These are phyloP conservation scores for Yamadazyma sp. DNA, from an alignment of 1,139 yeast species.

Conservation along the genomic window DNA sequence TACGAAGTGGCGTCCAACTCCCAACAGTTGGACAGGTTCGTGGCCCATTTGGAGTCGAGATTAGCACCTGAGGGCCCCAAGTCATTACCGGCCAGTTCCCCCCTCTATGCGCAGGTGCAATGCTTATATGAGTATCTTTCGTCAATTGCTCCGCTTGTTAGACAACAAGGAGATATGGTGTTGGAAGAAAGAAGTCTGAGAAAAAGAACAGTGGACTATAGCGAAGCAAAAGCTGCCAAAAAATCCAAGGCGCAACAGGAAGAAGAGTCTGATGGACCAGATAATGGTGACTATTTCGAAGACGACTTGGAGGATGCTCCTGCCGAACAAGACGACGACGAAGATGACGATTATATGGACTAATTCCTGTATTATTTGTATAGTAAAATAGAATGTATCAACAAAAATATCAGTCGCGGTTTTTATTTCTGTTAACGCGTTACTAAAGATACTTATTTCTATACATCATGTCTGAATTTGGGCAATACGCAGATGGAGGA, in stretches of 20 bases:
- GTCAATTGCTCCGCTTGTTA: constrained; percentile 21
- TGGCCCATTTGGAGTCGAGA: constrained; percentile 23
- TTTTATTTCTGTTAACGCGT: constrained; percentile 3
- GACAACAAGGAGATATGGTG: constrained; percentile 10
- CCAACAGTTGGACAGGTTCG: constrained; percentile 31
- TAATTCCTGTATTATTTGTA: constrained; percentile 4
- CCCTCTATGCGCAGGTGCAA: constrained; percentile 27
- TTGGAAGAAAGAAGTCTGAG: constrained; percentile 11
- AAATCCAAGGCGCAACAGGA: constrained; percentile 5
- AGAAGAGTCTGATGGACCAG: constrained; percentile 8
- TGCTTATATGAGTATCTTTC: constrained; percentile 28
- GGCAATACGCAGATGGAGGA: constrained; percentile 33
- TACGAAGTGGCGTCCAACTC: constrained; percentile 44
- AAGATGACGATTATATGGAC: constrained; percentile 13
- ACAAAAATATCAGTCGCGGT: not conserved
- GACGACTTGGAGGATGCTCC: constrained; percentile 8
- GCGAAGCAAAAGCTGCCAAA: constrained; percentile 7
- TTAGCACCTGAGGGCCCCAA: constrained; percentile 18
- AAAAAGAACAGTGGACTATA: constrained; percentile 14
- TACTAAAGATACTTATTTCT: not conserved
- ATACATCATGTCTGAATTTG: constrained; percentile 21
- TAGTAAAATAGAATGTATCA: not conserved
- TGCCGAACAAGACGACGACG: constrained; percentile 10
- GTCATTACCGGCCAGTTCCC: constrained; percentile 21
- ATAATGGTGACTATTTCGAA: constrained; percentile 10